Evolutionary conservation across 768 basidiomycete species (phyloP).

Genomic region (Hericium rajendrae): DNA sequence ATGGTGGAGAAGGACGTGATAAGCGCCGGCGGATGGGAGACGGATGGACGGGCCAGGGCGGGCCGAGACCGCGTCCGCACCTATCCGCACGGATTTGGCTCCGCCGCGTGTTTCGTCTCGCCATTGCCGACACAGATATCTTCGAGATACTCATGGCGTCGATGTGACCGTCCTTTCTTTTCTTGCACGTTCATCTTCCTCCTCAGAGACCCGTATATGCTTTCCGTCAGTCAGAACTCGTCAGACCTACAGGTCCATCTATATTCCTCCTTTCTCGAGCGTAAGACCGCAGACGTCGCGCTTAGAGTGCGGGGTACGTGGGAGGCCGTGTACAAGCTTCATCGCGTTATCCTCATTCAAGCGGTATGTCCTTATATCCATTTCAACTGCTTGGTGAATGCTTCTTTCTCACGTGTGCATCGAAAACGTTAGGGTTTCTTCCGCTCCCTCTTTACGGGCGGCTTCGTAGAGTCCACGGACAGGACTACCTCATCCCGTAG

Average conservation of each 20-base stretch:
- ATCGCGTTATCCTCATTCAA: slow-evolving; percentile 83
- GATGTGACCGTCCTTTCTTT: background rate
- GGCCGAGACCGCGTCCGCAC: background rate
- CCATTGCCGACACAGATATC: too few relatives aligned
- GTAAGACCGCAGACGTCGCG: slow-evolving; percentile 69
- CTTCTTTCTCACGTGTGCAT: slow-evolving; percentile 2
- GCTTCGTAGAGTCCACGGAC: slow-evolving; percentile 52
- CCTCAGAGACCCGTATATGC: slow-evolving; percentile 19
- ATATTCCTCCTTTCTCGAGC: slow-evolving; percentile 62
- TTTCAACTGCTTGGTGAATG: background rate
- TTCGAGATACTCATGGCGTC: background rate
- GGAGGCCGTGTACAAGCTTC: slow-evolving; percentile 69
- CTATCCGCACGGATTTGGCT: too few relatives aligned
- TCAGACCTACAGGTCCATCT: slow-evolving; percentile 64
- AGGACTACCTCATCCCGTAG: slow-evolving; percentile 8
- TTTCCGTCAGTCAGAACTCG: slow-evolving; percentile 36
- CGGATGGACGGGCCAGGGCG: background rate
- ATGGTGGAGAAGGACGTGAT: slow-evolving; percentile 21
- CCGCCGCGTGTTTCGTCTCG: too few relatives aligned
- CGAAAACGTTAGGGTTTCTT: slow-evolving; percentile 63
- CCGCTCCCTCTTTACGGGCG: slow-evolving; percentile 74
- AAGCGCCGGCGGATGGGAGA: background rate
- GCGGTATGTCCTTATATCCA: slow-evolving; percentile 35
- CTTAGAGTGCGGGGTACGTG: slow-evolving; percentile 58
- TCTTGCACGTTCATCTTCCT: background rate